Conservation (phyloP, 2,329 filamentous ascomycete species). For the Phaeomoniella chlamydospora region DNA sequence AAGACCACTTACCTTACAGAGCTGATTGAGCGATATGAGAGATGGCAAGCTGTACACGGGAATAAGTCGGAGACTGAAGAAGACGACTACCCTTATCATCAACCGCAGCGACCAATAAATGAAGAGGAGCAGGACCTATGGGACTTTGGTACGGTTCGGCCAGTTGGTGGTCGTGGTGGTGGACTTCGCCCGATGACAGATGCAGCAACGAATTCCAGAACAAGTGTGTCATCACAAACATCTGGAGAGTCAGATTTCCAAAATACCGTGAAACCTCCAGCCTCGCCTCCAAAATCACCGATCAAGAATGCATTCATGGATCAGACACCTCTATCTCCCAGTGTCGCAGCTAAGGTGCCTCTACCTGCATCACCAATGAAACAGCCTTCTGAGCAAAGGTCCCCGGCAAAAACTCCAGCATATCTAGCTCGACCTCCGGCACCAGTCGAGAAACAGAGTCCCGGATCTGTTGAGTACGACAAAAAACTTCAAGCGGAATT, state of each 20-base stretch:
- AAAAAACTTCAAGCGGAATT: constrained; percentile 24
- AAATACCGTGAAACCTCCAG: constrained; percentile 27
- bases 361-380: constrained; percentile 47
- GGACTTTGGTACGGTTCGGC: constrained; percentile 93
- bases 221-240: constrained; percentile 37
- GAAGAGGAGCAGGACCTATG: constrained; percentile 74
- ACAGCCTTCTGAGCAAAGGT: constrained; percentile 30
- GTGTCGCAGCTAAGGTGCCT: constrained; percentile 33
- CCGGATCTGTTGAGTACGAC: constrained; percentile 24
- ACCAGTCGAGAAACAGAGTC: constrained; percentile 17
- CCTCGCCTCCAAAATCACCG: constrained; percentile 43
- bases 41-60: constrained; percentile 74
- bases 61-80: constrained; percentile 53
- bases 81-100: constrained; percentile 37
- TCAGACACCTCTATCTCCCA: constrained; percentile 32
- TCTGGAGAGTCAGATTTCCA: constrained; percentile 17
- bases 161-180: constrained; percentile 51
- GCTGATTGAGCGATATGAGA: constrained; percentile 76
- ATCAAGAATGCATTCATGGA: constrained; percentile 31
- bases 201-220: constrained; percentile 62
- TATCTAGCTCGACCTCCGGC: constrained; percentile 26
- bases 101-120: constrained; percentile 25
- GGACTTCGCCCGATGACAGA: constrained; percentile 65
- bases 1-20: constrained; percentile 95
- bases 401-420: constrained; percentile 30